phyloP scores from a whole-genome alignment of 2,329 filamentous ascomycete genomes.

The Chaetomiaceae sp. region DNA sequence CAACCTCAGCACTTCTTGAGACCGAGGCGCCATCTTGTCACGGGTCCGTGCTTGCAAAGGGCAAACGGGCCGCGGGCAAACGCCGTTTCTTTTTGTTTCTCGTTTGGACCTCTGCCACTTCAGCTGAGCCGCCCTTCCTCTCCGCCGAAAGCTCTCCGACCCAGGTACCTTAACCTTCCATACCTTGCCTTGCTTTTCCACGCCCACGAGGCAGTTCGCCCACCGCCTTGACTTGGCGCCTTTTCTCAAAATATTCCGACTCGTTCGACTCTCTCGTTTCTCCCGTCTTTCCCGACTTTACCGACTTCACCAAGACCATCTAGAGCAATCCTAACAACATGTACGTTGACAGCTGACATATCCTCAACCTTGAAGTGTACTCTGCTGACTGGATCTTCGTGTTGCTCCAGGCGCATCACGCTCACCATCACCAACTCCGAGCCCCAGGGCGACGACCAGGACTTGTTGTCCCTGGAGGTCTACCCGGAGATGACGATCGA shows the following conservation, averaged over 20 bases:
- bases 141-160: neutral
- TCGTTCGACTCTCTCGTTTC: too few relatives aligned
- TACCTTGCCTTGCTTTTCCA: too few relatives aligned
- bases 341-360: too few relatives aligned
- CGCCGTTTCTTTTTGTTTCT: neutral
- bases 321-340: too few relatives aligned
- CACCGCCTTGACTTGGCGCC: too few relatives aligned
- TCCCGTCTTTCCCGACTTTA: too few relatives aligned
- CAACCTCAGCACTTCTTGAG: neutral
- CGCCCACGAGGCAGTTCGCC: too few relatives aligned
- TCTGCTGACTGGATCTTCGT: too few relatives aligned
- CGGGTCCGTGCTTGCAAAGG: neutral
- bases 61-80: conserved; percentile 3
- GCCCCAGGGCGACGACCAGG: conserved; percentile 56
- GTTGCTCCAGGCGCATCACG: conserved; percentile 69
- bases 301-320: too few relatives aligned
- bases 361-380: too few relatives aligned
- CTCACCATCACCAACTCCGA: conserved; percentile 76
- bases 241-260: too few relatives aligned
- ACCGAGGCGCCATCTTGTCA: neutral
- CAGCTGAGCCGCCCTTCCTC: neutral
- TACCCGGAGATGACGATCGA: conserved; percentile 76
- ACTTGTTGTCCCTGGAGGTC: conserved; percentile 77
- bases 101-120: neutral
- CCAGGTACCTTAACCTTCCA: too few relatives aligned